Base-by-base conservation (phyloP, 2,329 filamentous ascomycete genomes). In the Ceratocystis harringtonii region DNA sequence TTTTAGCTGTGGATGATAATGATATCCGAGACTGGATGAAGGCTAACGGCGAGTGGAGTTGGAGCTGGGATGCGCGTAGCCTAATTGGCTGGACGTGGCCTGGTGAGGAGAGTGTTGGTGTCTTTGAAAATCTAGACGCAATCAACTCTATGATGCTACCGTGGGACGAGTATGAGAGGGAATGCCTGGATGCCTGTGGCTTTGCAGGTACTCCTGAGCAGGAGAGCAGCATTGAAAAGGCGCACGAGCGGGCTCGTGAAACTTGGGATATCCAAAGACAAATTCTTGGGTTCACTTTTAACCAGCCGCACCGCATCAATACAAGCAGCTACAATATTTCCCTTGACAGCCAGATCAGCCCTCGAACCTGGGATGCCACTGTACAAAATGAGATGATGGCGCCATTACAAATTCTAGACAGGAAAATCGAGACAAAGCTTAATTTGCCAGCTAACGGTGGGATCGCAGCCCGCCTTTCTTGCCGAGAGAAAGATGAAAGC, bases 31-130 rank as follows among this genome's bases (percentile, higher is more conserved):
- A 65, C 5, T 25, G 43, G 22, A 61, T 61, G 36, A 55, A 25
- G 15, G 57, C 50, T n/a, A 61, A 65, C 15, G 55, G 64, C 22
- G 43, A 65, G n/a, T 65, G 64, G 64, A 25, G 19, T 32, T 5
- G 52, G n/a, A 44, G 19, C 17, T 66, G 65, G 65, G 50, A 50
- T 36, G 19, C 61, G 5, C 17, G 12, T 5, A 32, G 19, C n/a
- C 36, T 65, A 2, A 52, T 67, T 28, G 66, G 66, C 17, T 67
- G 66, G 66, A 60, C 48, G 8, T 67, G 66, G 66, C 62, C 66
- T 45, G 58, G 43, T 22, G 66, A 67, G n/a, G 48, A 41, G 15
- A 48, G 43, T 25, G 15, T 25, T 8, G 32, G 22, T 12, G 48
- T 41, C 19, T 41, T 62, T 28, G 25, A 66, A 6, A 30, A 55